phyloP scores from a whole-genome alignment of 768 basidiomycete species.

The Mycena crocata region DNA sequence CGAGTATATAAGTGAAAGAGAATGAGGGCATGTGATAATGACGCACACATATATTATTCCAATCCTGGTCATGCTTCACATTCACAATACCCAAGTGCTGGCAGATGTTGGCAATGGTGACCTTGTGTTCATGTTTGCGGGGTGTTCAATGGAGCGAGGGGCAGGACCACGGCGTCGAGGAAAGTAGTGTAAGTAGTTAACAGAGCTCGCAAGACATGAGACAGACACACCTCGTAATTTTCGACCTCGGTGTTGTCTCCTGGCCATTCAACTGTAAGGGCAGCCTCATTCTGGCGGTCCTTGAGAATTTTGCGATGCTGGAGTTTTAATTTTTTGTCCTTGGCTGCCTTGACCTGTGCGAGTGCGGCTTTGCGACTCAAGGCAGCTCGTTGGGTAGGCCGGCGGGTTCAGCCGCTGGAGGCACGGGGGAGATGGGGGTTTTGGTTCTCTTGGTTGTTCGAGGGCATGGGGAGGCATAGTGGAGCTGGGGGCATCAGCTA shows the following conservation, averaged over 20 bases:
- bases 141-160: not conserved
- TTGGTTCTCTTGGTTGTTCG: too few species aligned
- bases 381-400: not conserved
- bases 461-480: too few species aligned
- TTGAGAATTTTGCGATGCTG: not conserved
- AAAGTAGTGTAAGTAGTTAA: not conserved
- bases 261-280: slow-evolving; percentile 7
- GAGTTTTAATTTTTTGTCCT: not conserved
- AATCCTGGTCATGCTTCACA: not conserved
- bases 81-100: not conserved
- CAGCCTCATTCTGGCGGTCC: slow-evolving; percentile 8
- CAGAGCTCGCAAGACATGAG: not conserved
- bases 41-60: slow-evolving; percentile 9
- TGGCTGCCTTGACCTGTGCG: not conserved
- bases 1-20: too few species aligned
- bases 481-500: too few species aligned
- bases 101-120: not conserved
- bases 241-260: slow-evolving; percentile 8
- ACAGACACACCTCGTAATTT: slow-evolving; percentile 6
- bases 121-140: not conserved
- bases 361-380: not conserved
- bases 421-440: too few species aligned
- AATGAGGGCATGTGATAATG: not conserved
- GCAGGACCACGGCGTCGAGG: not conserved
- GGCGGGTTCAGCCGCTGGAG: not conserved